These are phyloP conservation scores for Nicotiana tomentosiformis DNA, from an alignment of 257 asterid species.

Conservation along the genomic window DNA sequence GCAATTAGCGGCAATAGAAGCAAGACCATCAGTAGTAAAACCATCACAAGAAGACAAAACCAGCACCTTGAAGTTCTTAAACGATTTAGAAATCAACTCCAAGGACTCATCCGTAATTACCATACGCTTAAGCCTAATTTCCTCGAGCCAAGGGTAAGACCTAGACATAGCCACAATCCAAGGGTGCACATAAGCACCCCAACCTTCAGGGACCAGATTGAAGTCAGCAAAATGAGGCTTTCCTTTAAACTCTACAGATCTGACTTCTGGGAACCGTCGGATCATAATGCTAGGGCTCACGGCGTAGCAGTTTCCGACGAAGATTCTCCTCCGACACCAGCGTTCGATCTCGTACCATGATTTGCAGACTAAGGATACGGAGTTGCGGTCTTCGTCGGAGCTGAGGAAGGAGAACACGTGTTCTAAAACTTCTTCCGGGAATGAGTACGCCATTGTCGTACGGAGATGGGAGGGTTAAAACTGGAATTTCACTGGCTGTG, in stretches of 20 bases:
- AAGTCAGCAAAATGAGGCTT: constrained; percentile 97
- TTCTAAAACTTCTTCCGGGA: constrained; percentile 87
- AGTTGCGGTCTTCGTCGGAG: constrained; percentile 68
- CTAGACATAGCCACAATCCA: constrained; percentile 67
- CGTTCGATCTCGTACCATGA: constrained; percentile 94
- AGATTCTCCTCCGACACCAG: constrained; percentile 71
- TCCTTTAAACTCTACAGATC: constrained; percentile 74
- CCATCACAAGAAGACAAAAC: constrained; percentile 79
- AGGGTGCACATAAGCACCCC: constrained; percentile 76
- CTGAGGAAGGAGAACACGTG: constrained; percentile 65
- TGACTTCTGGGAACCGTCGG: constrained; percentile 74
- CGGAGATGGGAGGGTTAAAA: constrained; percentile 11
- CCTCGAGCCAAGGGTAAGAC: constrained; percentile 79
- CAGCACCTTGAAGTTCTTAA: constrained; percentile 69
- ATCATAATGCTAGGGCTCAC: constrained; percentile 62
- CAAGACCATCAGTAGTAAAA: constrained; percentile 81
- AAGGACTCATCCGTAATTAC: constrained; percentile 71
- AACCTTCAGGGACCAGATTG: constrained; percentile 83
- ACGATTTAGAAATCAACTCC: constrained; percentile 75
- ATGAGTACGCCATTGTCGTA: constrained; percentile 55
- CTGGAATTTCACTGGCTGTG: constrained; percentile 12
- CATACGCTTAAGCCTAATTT: constrained; percentile 83
- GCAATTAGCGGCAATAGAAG: constrained; percentile 88
- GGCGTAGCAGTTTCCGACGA: constrained; percentile 83
- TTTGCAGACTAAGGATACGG: constrained; percentile 79